Conservation (phyloP, 805 yeast species). For the Wickerhamiella azymoides region DNA sequence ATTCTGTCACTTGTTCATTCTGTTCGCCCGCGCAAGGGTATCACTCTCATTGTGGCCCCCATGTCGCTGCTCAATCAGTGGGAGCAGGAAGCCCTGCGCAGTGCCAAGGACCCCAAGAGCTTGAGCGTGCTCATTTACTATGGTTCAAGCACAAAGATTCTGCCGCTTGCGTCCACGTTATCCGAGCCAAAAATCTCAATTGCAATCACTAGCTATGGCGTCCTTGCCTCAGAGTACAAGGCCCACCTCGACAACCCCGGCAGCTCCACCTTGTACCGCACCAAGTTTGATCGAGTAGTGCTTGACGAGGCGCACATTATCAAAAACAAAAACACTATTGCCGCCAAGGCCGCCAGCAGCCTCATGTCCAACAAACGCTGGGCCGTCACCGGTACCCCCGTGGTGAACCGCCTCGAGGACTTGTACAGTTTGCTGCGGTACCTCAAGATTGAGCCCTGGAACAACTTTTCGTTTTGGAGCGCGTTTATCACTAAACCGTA, state of each 20-base stretch:
- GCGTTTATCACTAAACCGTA: slow-evolving; percentile 74
- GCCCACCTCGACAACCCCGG: slow-evolving; percentile 9
- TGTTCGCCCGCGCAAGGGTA: slow-evolving; percentile 9
- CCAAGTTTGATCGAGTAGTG: slow-evolving; percentile 60
- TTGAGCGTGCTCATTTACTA: slow-evolving; percentile 43
- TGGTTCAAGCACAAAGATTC: slow-evolving; percentile 39
- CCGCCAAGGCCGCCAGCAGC: slow-evolving; percentile 64
- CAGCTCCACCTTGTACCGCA: slow-evolving; percentile 46
- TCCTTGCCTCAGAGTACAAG: slow-evolving; percentile 63
- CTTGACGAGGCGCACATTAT: slow-evolving; percentile 88
- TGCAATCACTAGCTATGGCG: slow-evolving; percentile 77
- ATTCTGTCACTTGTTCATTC: slow-evolving; percentile 60
- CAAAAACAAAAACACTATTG: slow-evolving; percentile 61
- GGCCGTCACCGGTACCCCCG: slow-evolving; percentile 89
- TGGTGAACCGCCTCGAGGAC: slow-evolving; percentile 78
- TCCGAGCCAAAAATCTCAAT: slow-evolving; percentile 23
- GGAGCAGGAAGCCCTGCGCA: slow-evolving; percentile 57
- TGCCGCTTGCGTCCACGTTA: slow-evolving; percentile 35
- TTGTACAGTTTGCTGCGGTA: slow-evolving; percentile 64
- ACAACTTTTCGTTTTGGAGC: slow-evolving; percentile 72
- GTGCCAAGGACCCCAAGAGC: slow-evolving; percentile 27
- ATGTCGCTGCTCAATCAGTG: slow-evolving; percentile 87
- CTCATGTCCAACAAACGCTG: slow-evolving; percentile 56
- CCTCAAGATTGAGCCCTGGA: slow-evolving; percentile 79
- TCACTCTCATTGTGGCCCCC: slow-evolving; percentile 69